Conservation (phyloP, 441 rosid genomes). For the Biscutella laevigata region DNA sequence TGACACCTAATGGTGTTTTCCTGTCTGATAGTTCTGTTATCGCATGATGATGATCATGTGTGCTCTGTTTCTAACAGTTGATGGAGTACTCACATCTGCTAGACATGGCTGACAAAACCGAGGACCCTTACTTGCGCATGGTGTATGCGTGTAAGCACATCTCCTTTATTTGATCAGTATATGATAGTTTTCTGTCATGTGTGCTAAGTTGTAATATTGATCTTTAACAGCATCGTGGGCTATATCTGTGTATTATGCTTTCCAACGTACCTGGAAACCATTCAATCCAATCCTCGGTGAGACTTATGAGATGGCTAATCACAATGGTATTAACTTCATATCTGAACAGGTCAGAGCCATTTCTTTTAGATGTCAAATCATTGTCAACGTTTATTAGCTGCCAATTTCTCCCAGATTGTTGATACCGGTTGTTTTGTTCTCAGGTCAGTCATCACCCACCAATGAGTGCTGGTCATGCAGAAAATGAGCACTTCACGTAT, state of each 20-base stretch:
- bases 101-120: conserved; percentile 84
- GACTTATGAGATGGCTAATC: conserved; percentile 82
- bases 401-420: conserved; percentile 3
- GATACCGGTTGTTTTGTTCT: conserved; percentile 17
- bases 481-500: conserved; percentile 85
- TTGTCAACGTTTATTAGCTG: background rate
- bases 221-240: conserved; percentile 73
- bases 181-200: background rate
- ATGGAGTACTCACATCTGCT: conserved; percentile 90
- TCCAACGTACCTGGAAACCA: conserved; percentile 88
- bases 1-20: background rate
- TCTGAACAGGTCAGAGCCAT: conserved; percentile 61
- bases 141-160: conserved; percentile 70
- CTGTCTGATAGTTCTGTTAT: conserved; percentile 5
- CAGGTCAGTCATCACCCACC: conserved; percentile 99
- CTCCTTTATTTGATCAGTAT: conserved; percentile 6
- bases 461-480: conserved; percentile 91
- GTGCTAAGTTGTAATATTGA: conserved; percentile 2
- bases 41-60: background rate
- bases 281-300: conserved; percentile 98
- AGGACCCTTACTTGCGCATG: conserved; percentile 89
- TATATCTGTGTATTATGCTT: conserved; percentile 76
- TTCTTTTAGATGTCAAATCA: background rate
- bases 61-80: conserved; percentile 46
- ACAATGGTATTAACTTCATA: conserved; percentile 65